Evolutionary conservation across 108 stramenopile genomes (phyloP), one percentile per base, ranked within the genome.

Genomic region (Nitzschia putrida): DNA sequence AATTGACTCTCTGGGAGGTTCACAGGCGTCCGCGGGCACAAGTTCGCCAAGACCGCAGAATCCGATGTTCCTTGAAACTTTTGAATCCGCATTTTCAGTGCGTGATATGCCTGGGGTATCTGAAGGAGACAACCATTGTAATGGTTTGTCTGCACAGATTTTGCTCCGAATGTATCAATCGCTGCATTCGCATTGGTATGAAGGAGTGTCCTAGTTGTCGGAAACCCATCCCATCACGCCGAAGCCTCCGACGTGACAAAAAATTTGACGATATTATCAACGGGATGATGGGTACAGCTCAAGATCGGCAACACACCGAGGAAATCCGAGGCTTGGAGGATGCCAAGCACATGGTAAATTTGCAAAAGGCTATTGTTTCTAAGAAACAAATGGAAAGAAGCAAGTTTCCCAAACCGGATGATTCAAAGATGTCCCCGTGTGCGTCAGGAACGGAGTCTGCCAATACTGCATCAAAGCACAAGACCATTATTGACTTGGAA

Each of bases 151-250:
- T 85, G 21, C 85, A 86, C 61, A 50, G 85, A 21, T 86, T 86
- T 53, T 86, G 85, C 58, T 49, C 65, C 25, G 85, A 86, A 47
- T 86, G 85, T 57, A 86, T 86, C 23, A 63, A 86, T 56, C 83
- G 83, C 53, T 85, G 82, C 67, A 52, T 88, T 22, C 68, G 87
- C 12, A 70, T 79, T 8, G 87, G 82, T 42, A 85, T 78, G 69
- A 81, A 83, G 50, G 80, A 83, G 66, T 88, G 87, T 41, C 87
- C 87, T 0, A 69, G 66, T 20, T 88, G 87, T 41, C 81, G 87
- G 29, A 80, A 84, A 21, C 82, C 84, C 26, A 83, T 88, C 21
- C 82, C 84, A 0, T 81, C 80, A 1, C 57, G 80, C 38, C 69
- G 87, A 26, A 68, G 70, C 54, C 70, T 88, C 5, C 72, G 78